Conservation (phyloP, 306 rosid species). For the Cicer pinnatifidum region DNA sequence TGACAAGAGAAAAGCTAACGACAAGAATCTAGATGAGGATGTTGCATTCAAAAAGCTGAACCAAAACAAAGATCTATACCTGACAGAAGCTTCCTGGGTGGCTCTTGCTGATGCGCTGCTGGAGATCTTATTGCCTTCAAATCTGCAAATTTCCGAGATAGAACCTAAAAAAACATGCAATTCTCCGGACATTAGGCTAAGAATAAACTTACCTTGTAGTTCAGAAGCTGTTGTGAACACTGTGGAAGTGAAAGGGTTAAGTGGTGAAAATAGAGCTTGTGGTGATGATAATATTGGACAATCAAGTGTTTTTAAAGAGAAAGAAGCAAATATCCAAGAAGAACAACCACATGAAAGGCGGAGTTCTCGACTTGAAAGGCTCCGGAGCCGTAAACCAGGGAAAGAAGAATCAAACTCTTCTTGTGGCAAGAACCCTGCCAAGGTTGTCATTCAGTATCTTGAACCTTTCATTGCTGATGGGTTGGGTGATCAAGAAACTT, state of each 20-base stretch:
- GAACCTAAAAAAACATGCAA: constrained; percentile 49
- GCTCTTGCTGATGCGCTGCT: constrained; percentile 75
- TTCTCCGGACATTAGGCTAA: constrained; percentile 76
- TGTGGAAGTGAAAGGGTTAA: constrained; percentile 58
- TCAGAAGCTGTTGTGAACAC: constrained; percentile 56
- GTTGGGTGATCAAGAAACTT: constrained; percentile 51
- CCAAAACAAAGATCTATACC: constrained; percentile 68
- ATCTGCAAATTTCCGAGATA: constrained; percentile 50
- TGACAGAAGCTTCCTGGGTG: constrained; percentile 81
- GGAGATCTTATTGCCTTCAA: constrained; percentile 63
- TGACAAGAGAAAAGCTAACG: constrained; percentile 76
- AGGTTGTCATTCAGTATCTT: constrained; percentile 74
- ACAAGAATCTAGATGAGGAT: constrained; percentile 61
- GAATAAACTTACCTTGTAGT: constrained; percentile 58
- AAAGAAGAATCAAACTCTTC: constrained; percentile 82
- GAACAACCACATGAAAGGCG: constrained; percentile 93
- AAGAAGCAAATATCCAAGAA: constrained; percentile 64
- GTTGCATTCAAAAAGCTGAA: constrained; percentile 70
- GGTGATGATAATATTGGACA: constrained; percentile 61
- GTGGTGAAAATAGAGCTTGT: constrained; percentile 48
- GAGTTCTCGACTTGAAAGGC: constrained; percentile 95
- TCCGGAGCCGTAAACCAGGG: constrained; percentile 93
- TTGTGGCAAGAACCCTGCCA: constrained; percentile 70
- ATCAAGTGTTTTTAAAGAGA: constrained; percentile 61
- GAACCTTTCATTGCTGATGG: constrained; percentile 74